Conservation (phyloP, 2,329 filamentous ascomycete species). For the Trichoderma atrobrunneum region DNA sequence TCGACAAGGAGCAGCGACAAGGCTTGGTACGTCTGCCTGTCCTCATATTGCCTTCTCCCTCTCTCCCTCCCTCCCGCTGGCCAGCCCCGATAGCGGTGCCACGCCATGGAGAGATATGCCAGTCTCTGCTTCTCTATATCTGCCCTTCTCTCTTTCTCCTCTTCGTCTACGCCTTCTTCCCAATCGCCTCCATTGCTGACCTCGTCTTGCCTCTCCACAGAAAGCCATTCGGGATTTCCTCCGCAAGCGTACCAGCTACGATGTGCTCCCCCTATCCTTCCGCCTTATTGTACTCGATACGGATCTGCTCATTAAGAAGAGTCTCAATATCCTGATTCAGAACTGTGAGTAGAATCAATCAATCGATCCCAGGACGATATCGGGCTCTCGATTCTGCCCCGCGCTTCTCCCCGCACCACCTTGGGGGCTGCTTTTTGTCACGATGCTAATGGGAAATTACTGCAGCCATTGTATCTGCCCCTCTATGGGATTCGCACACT, state of each 20-base stretch:
- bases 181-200: neutral
- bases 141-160: neutral
- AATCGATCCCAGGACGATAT: neutral
- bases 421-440: neutral
- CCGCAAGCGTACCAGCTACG: constrained; percentile 93
- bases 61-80: neutral
- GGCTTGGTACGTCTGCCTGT: constrained; percentile 61
- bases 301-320: constrained; percentile 93
- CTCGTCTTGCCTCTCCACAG: constrained; percentile 45
- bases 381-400: neutral
- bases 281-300: constrained; percentile 95
- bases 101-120: neutral
- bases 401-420: neutral
- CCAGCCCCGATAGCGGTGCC: neutral
- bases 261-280: constrained; percentile 94
- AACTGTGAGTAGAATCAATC: constrained; percentile 64
- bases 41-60: neutral
- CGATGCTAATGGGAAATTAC: constrained; percentile 3
- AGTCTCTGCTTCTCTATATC: too few relatives aligned
- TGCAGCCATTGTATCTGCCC: constrained; percentile 91
- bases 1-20: constrained; percentile 75
- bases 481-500: constrained; percentile 90
- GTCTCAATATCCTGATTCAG: constrained; percentile 88
- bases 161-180: neutral
- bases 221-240: constrained; percentile 92